Evolutionary conservation across 2,329 filamentous ascomycete genomes (phyloP).

Genomic region (Penicillium sp.): DNA sequence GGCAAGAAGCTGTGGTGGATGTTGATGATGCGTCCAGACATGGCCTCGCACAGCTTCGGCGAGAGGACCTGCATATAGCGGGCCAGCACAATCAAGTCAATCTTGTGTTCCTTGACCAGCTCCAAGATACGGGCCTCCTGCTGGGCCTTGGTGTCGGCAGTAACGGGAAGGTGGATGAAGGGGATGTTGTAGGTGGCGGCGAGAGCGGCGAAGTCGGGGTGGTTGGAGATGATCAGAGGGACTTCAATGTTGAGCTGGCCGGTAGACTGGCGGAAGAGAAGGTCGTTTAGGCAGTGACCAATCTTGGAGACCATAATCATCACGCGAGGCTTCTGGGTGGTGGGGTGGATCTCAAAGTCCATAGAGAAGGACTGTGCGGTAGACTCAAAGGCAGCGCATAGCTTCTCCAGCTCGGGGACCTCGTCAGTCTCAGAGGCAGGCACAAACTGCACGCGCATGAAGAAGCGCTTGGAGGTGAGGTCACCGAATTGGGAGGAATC

Average conservation of each 20-base stretch:
- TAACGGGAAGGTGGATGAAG: conserved; percentile 82
- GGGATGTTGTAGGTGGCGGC: conserved; percentile 76
- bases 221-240: conserved; percentile 81
- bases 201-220: conserved; percentile 72
- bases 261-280: conserved; percentile 78
- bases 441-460: conserved; percentile 86
- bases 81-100: conserved; percentile 81
- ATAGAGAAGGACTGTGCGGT: conserved; percentile 70
- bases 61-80: conserved; percentile 89
- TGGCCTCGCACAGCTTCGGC: conserved; percentile 73
- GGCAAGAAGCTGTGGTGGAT: conserved; percentile 89
- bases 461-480: conserved; percentile 75
- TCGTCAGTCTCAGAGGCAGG: conserved; percentile 46
- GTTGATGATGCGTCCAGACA: conserved; percentile 89
- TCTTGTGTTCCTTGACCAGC: conserved; percentile 69
- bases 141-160: conserved; percentile 74
- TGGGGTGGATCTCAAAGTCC: conserved; percentile 73
- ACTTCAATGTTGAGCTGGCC: conserved; percentile 77
- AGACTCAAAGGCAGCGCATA: conserved; percentile 63
- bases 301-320: conserved; percentile 92
- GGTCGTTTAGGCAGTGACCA: conserved; percentile 82
- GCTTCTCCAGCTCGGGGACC: conserved; percentile 52
- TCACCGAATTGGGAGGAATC: conserved; percentile 87
- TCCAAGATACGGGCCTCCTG: conserved; percentile 76
- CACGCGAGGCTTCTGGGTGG: conserved; percentile 73